Conservation (phyloP, 345 rosid genomes). For the Physaria fendleri region DNA sequence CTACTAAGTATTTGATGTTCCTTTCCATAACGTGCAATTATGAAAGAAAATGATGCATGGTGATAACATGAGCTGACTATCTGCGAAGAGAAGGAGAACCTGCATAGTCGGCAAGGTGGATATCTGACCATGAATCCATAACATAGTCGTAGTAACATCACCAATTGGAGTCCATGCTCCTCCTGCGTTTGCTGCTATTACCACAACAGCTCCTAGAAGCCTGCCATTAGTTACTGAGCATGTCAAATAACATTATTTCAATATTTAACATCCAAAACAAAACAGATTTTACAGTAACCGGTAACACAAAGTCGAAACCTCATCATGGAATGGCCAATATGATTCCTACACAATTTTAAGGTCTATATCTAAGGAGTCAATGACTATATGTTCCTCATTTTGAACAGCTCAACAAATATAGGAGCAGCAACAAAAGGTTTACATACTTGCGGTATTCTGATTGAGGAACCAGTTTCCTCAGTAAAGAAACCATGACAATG, state of each 20-base stretch:
- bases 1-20: not conserved
- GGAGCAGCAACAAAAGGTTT: not conserved
- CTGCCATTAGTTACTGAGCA: slow-evolving; percentile 36
- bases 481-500: slow-evolving; percentile 88
- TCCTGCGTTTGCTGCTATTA: slow-evolving; percentile 96
- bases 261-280: not conserved
- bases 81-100: slow-evolving; percentile 38
- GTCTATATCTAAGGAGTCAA: not conserved
- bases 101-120: slow-evolving; percentile 79
- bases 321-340: not conserved
- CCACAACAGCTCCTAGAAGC: slow-evolving; percentile 90
- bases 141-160: slow-evolving; percentile 97
- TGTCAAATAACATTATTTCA: not conserved
- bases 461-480: slow-evolving; percentile 81
- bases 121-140: slow-evolving; percentile 97
- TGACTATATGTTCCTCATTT: not conserved
- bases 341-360: not conserved
- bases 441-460: slow-evolving; percentile 96
- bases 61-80: not conserved
- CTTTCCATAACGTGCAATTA: not conserved
- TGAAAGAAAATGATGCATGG: not conserved
- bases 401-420: not conserved
- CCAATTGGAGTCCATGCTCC: slow-evolving; percentile 99
- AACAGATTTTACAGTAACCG: not conserved
- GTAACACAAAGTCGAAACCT: not conserved